Evolutionary conservation across 306 rosid species (phyloP), one percentile per base, ranked within the genome.

Genomic region (Sechiopsis laciniata): DNA sequence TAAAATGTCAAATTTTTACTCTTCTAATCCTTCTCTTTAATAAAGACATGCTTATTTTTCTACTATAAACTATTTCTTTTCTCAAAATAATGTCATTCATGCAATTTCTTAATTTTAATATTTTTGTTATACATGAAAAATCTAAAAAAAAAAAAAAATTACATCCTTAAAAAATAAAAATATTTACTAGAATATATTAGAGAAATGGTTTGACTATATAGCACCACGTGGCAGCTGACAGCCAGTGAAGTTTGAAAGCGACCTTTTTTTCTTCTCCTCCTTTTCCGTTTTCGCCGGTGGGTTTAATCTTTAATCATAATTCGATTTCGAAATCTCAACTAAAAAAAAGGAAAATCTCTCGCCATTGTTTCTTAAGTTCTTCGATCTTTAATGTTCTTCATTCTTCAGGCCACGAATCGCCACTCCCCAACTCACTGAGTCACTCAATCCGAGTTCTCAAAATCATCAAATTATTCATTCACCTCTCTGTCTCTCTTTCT

Each of bases 141-240:
- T 26, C 29, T 26, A 1, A 26, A 26, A 26, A 26, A 26, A 26
- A 26, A 26, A 26, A 26, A 26, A 32, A 32, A 32, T 32, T 17
- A 65, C 17, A 42, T 19, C 35, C 3, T 26, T 14, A 8, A 10
- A 59, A 61, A 11, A 58, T 21, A 58, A 58, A 22, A 42, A 65
- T 0, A 64, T 14, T 60, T 6, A 26, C 2, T 19, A 67, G 14
- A 69, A 22, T 3, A 6, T 64, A n/a, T 2, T 52, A 0, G 29
- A 46, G 17, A 22, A 48, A 50, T 66, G 55, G 32, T 21, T 69
- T 69, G 73, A 26, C 56, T 2, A 8, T 5, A 9, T 7, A 22
- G 46, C 9, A 48, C 74, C 74, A 70, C 74, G 58, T 70, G 74
- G 74, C 24, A 70, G 10, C 20, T 22, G 46, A 52, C 74, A 48